A percentile compares a stretch with the other conserved stretches of the same genome.
These are phyloP conservation scores for Rubus parviflorus DNA, from an alignment of 306 rosid genomes.

Conservation along the genomic window DNA sequence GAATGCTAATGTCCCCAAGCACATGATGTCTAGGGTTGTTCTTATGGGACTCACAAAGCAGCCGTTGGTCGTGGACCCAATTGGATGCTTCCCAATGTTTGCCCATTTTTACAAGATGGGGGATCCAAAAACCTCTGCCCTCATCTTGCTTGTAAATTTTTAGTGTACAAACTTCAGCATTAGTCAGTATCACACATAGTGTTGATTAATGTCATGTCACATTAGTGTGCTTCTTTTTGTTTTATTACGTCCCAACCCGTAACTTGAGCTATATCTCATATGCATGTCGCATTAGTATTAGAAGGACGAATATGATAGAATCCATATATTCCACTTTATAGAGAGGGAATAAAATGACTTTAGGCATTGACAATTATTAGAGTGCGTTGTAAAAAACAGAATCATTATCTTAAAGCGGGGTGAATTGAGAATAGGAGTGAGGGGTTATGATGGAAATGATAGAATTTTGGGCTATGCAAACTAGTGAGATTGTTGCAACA, in stretches of 20 bases:
- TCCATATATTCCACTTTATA: not conserved
- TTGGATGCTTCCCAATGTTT: slow-evolving; percentile 1
- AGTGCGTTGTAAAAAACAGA: not conserved
- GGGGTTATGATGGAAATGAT: not conserved
- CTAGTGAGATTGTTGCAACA: not conserved
- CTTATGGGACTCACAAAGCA: slow-evolving; percentile 44
- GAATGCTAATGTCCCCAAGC: slow-evolving; percentile 48
- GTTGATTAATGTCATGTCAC: slow-evolving; percentile 1
- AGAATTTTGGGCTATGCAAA: not conserved
- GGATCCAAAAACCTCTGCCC: not conserved
- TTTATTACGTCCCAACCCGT: not conserved
- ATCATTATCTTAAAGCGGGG: no score
- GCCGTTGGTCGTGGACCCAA: slow-evolving; percentile 29
- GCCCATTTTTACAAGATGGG: not conserved
- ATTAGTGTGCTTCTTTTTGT: not conserved
- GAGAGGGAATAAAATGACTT: not conserved
- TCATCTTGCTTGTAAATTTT: not conserved
- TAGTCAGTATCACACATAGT: not conserved
- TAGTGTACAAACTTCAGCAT: not conserved
- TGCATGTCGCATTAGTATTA: not conserved
- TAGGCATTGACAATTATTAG: not conserved
- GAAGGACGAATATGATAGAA: not conserved
- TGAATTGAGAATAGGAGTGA: not conserved
- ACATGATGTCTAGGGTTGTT: slow-evolving; percentile 39
- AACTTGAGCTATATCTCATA: not conserved